Conservation (phyloP, 345 rosid species). For the Salix dunnii region DNA sequence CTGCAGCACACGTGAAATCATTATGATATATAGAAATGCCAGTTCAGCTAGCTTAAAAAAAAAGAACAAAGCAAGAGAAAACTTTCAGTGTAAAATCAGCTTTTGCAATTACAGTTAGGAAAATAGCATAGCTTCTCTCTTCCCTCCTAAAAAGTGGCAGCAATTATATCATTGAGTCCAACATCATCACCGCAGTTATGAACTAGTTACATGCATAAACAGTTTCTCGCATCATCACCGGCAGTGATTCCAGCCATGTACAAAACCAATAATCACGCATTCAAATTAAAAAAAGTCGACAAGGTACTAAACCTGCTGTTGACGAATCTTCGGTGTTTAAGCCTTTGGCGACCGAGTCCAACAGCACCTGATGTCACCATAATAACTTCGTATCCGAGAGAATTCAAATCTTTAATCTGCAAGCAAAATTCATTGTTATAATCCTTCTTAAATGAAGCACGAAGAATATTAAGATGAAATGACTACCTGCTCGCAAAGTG, state of each 20-base stretch:
- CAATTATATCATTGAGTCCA: not conserved
- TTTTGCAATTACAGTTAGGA: not conserved
- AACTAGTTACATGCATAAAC: not conserved
- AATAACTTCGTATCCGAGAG: constrained; percentile 76
- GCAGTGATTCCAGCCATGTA: not conserved
- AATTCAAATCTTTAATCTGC: constrained; percentile 84
- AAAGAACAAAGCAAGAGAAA: not conserved
- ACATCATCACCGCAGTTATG: not conserved
- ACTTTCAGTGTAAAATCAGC: not conserved
- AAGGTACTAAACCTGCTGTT: constrained; percentile 75
- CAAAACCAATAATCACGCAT: not conserved
- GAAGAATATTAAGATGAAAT: not conserved
- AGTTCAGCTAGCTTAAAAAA: not conserved
- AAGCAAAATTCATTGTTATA: constrained; percentile 2
- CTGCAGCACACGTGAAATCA: constrained; percentile 28
- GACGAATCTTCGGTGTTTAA: constrained; percentile 71
- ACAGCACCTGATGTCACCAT: constrained; percentile 97
- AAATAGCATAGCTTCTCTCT: not conserved
- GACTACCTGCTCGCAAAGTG: constrained; percentile 85
- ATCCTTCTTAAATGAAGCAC: not conserved
- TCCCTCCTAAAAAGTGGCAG: not conserved
- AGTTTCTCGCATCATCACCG: not conserved
- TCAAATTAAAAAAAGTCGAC: not conserved
- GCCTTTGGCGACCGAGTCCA: constrained; percentile 96
- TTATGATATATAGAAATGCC: not conserved